Base-by-base conservation (phyloP, 2,329 filamentous ascomycete species). In the Aspergillus viridinutans region DNA sequence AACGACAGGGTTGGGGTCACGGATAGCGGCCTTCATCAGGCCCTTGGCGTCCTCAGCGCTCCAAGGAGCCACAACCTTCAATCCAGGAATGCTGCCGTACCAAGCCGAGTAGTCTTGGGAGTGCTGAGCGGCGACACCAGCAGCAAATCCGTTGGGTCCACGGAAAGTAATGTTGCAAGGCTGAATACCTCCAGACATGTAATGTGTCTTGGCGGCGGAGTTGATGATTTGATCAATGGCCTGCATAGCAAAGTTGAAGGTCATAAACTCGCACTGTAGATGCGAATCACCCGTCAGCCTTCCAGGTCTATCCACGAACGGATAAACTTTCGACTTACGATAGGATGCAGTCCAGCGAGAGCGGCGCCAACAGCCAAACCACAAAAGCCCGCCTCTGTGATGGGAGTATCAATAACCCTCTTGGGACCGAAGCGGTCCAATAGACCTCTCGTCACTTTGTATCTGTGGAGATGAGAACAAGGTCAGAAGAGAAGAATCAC, bases 171-270 rank as follows among this genome's bases (percentile, higher is more conserved):
- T 93, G 83, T 97, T 97, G 82, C 94, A 99, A 70, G 94, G 94
- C 81, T 99, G 94, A 77, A 97, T 97, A 77, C 94, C 94, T 71
- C 94, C 94, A 64, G 94, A 97, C 94, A 99, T 99, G 84, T 99
- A 99, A 74, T 99, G 93, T 57, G 94, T 99, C 85, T 99, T 99
- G 73, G 92, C 94, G 68, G 83, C 94, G 51, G 93, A 97, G 87
- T 99, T 99, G 86, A 99, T 92, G 75, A 99, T 90, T 78, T 99
- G 94, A 77, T 99, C 94, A 78, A 99, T 99, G 75, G 94, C 91
- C 82, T 99, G 94, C 94, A 99, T 99, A 78, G 94, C 93, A 76
- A 97, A 97, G 86, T 99, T 99, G 87, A 96, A 97, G 72, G 94
- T 99, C 94, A 99, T 99, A 85, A 99, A 99, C 82, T 99, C 94